phyloP scores from a whole-genome alignment of 768 basidiomycete species.

The Rubroboletus satanas region DNA sequence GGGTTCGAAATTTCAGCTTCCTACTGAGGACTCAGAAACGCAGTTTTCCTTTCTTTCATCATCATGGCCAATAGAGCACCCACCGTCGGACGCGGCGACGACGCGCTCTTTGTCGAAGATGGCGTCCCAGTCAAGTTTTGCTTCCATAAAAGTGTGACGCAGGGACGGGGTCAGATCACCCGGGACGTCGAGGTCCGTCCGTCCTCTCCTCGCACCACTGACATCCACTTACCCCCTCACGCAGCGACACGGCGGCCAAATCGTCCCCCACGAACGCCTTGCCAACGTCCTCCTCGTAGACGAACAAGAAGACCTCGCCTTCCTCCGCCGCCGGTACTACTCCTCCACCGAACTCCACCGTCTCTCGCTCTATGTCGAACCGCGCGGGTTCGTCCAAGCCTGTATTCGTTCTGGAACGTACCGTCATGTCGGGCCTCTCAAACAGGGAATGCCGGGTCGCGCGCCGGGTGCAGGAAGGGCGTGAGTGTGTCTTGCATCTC shows the following conservation, averaged over 20 bases:
- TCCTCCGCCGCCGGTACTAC: slow-evolving; percentile 27
- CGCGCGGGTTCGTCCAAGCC: slow-evolving; percentile 22
- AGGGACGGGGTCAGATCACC: slow-evolving; percentile 17
- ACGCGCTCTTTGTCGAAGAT: slow-evolving; percentile 23
- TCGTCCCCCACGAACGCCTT: slow-evolving; percentile 13
- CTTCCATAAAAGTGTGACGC: slow-evolving; percentile 26
- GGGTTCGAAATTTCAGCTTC: slow-evolving; percentile 25
- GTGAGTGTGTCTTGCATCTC: slow-evolving; percentile 6
- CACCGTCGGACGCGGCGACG: not conserved
- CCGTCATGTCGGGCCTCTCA: not conserved
- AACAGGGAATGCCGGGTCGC: slow-evolving; percentile 25
- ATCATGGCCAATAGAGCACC: not conserved
- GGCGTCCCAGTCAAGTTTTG: slow-evolving; percentile 23
- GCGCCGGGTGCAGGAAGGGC: not conserved
- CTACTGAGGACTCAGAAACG: not conserved
- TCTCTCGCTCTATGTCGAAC: slow-evolving; percentile 21
- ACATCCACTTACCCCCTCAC: no score
- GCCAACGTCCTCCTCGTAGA: slow-evolving; percentile 30
- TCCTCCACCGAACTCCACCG: slow-evolving; percentile 17
- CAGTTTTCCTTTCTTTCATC: not conserved
- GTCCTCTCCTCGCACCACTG: not conserved
- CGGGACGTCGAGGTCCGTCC: slow-evolving; percentile 20
- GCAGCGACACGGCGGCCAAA: slow-evolving; percentile 21
- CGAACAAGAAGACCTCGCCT: slow-evolving; percentile 23
- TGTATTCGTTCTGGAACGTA: slow-evolving; percentile 20